phyloP scores from a whole-genome alignment of 1,284 basidiomycete genomes.

The Serendipita sp. region DNA sequence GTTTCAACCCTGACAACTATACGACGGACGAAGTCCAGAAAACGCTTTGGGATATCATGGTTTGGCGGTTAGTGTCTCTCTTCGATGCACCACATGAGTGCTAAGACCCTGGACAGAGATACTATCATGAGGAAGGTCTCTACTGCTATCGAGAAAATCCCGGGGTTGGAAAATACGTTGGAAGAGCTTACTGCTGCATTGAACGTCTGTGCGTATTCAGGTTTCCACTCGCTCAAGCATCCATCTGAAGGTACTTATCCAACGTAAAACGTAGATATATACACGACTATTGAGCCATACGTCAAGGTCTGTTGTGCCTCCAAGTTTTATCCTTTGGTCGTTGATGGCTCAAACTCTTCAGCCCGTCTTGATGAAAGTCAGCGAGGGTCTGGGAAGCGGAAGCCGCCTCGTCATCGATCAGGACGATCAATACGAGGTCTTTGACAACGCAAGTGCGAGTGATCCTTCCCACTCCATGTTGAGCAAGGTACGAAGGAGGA shows the following conservation, averaged over 20 bases:
- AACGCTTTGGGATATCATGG: conserved; percentile 51
- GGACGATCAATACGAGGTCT: conserved; percentile 57
- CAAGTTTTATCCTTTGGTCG: conserved; percentile 2
- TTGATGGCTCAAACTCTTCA: conserved; percentile 20
- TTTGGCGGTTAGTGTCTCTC: conserved; percentile 42
- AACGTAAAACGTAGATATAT: conserved; percentile 34
- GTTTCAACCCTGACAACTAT: conserved; percentile 43
- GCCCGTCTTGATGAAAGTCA: conserved; percentile 46
- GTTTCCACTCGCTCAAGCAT: neutral
- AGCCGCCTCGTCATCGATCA: conserved; percentile 58
- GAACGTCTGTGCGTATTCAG: conserved; percentile 40
- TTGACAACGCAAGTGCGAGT: conserved; percentile 52
- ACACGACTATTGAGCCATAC: conserved; percentile 58
- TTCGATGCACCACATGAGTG: neutral
- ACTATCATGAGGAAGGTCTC: conserved; percentile 23
- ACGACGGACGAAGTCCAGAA: conserved; percentile 58
- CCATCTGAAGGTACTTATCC: neutral
- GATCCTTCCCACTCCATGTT: conserved; percentile 61
- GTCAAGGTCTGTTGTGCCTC: conserved; percentile 28
- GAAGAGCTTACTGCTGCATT: conserved; percentile 50
- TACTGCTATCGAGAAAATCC: conserved; percentile 44
- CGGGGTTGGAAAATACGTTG: conserved; percentile 53
- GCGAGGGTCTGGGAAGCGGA: conserved; percentile 42
- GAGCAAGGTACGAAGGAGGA: conserved; percentile 32
- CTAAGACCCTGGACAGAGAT: neutral